phyloP scores from a whole-genome alignment of 31 red algal genomes.

The Endocladia muricata region DNA sequence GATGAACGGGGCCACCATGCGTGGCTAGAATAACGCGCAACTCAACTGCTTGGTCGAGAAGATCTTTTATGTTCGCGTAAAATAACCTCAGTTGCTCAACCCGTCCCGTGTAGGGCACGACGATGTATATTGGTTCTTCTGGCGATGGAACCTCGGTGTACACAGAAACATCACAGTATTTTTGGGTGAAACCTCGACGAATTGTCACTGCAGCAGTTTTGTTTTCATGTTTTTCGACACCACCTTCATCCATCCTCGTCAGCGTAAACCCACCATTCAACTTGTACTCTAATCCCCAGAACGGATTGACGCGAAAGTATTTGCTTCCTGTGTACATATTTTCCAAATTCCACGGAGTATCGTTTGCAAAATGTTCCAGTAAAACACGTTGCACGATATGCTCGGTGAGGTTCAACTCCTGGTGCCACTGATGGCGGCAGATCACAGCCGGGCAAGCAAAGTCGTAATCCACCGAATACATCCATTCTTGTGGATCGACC shows the following conservation, averaged over 20 bases:
- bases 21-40: conserved; percentile 32
- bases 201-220: conserved; percentile 44
- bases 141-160: conserved; percentile 31
- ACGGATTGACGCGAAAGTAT: conserved; percentile 48
- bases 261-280: conserved; percentile 46
- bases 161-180: conserved; percentile 53
- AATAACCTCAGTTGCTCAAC: conserved; percentile 43
- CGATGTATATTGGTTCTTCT: conserved; percentile 34
- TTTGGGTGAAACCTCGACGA: conserved; percentile 53
- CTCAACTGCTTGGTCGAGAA: conserved; percentile 24
- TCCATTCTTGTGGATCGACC: conserved; percentile 22
- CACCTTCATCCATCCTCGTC: conserved; percentile 13
- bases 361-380: conserved; percentile 31
- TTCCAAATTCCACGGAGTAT: conserved; percentile 45
- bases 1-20: conserved; percentile 45
- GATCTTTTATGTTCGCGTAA: conserved; percentile 36
- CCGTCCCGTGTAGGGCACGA: conserved; percentile 50
- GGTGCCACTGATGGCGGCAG: conserved; percentile 49
- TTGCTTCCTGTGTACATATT: conserved; percentile 53
- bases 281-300: conserved; percentile 63
- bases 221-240: conserved; percentile 19
- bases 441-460: conserved; percentile 43
- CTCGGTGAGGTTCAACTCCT: conserved; percentile 43
- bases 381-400: conserved; percentile 37
- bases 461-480: conserved; percentile 38